These are phyloP conservation scores for Eudorina sp. DNA, from an alignment of 139 green algal genomes.

Conservation along the genomic window DNA sequence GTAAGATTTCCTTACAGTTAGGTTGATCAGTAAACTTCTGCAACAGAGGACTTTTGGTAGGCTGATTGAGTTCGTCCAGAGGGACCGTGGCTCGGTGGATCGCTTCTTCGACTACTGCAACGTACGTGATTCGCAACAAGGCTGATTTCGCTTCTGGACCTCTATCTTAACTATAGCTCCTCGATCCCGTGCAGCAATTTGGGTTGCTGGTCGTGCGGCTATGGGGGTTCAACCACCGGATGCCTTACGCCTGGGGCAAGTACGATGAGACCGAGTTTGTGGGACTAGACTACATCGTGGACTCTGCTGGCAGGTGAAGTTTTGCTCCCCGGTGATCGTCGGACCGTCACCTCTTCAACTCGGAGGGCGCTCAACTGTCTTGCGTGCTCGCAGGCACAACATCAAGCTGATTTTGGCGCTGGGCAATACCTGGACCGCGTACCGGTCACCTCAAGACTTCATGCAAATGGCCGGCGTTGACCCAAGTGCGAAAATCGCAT, in stretches of 20 bases:
- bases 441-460: conserved; percentile 46
- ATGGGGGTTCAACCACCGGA: conserved; percentile 37
- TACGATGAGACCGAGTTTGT: conserved; percentile 37
- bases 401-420: conserved; percentile 36
- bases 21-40: neutral
- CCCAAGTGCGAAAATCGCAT: conserved; percentile 29
- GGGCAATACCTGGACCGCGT: conserved; percentile 49
- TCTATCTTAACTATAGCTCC: neutral
- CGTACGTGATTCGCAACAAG: neutral
- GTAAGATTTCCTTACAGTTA: neutral
- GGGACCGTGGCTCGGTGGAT: conserved; percentile 12
- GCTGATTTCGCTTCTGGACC: neutral
- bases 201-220: conserved; percentile 34
- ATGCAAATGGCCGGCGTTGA: conserved; percentile 26
- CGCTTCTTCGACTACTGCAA: conserved; percentile 30
- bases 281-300: conserved; percentile 44
- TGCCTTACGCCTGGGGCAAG: conserved; percentile 42
- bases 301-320: conserved; percentile 27
- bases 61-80: conserved; percentile 25
- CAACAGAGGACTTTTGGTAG: neutral
- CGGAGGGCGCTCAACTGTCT: too few species aligned
- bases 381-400: conserved; percentile 30
- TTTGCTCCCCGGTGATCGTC: too few species aligned
- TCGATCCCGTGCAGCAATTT: conserved; percentile 5
- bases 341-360: too few species aligned